A percentile compares a stretch with the other conserved stretches of the same genome.
These are phyloP conservation scores for Hondaea fermentalgiana DNA, from an alignment of 108 stramenopile genomes.

Conservation along the genomic window DNA sequence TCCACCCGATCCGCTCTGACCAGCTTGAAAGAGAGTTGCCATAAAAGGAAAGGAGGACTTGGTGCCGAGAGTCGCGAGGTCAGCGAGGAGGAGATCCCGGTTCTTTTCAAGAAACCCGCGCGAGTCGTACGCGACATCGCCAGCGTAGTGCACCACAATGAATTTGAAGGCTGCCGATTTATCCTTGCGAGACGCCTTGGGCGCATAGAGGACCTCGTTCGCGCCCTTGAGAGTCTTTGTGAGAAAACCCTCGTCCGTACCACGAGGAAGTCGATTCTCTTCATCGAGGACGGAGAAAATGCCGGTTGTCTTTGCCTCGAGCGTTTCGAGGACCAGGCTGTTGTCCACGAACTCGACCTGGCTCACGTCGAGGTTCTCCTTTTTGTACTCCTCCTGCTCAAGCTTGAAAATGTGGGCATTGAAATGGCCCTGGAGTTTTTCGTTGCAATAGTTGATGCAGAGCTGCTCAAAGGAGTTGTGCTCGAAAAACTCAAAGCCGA, in stretches of 20 bases:
- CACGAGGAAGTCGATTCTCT: slow-evolving; percentile 20
- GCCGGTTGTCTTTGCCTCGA: slow-evolving; percentile 23
- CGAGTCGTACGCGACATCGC: slow-evolving; percentile 37
- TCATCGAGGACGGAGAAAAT: slow-evolving; percentile 33
- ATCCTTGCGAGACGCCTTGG: slow-evolving; percentile 58
- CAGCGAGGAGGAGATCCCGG: slow-evolving; percentile 45
- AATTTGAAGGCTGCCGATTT: neutral
- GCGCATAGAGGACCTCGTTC: slow-evolving; percentile 23
- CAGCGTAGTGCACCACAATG: slow-evolving; percentile 46
- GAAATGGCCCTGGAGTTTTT: slow-evolving; percentile 43
- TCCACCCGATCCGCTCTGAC: neutral
- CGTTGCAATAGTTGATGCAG: slow-evolving; percentile 45
- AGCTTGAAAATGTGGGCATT: slow-evolving; percentile 28
- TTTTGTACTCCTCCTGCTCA: slow-evolving; percentile 25
- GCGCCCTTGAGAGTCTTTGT: slow-evolving; percentile 29
- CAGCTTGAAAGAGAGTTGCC: neutral
- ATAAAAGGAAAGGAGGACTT: slow-evolving; percentile 26
- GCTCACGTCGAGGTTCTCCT: slow-evolving; percentile 16
- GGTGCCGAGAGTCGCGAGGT: slow-evolving; percentile 39
- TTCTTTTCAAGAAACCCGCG: slow-evolving; percentile 44
- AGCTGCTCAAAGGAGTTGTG: slow-evolving; percentile 42
- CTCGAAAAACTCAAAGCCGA: slow-evolving; percentile 41
- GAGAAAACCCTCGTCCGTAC: slow-evolving; percentile 27
- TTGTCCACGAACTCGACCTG: slow-evolving; percentile 22
- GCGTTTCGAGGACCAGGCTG: slow-evolving; percentile 26